These are phyloP conservation scores for Diphasiastrum complanatum DNA, from an alignment of 83 land plant species.

Conservation along the genomic window DNA sequence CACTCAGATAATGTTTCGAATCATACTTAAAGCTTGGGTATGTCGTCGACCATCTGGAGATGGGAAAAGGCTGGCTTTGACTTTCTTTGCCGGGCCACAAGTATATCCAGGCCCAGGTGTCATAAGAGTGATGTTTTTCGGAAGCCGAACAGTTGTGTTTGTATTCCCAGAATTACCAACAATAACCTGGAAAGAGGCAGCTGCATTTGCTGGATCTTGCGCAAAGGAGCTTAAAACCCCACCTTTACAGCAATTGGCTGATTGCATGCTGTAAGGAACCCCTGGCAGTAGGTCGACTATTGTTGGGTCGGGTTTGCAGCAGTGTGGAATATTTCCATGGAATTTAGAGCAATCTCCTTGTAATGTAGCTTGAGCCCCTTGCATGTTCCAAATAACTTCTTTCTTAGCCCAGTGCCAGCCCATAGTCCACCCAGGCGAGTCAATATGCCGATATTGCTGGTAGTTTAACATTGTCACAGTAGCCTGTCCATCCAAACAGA, in stretches of 20 bases:
- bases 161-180: neutral
- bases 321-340: too few species aligned
- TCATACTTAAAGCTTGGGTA: neutral
- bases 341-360: slow-evolving; percentile 1
- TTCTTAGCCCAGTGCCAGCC: neutral
- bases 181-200: too few species aligned
- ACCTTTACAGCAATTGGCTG: neutral
- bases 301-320: neutral
- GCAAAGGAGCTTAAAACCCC: neutral
- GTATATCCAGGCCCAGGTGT: neutral
- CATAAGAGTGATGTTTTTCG: neutral
- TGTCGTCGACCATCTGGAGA: neutral
- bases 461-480: too few species aligned
- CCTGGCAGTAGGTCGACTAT: neutral
- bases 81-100: neutral
- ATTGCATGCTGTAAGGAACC: neutral
- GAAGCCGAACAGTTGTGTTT: neutral
- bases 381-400: too few species aligned
- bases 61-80: neutral
- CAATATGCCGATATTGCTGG: neutral
- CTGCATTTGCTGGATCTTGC: neutral
- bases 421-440: neutral
- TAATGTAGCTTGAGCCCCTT: neutral
- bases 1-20: too few species aligned
- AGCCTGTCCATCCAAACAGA: too few species aligned